These are phyloP conservation scores for Neofusicoccum laricinum DNA, from an alignment of 2,329 filamentous ascomycete genomes.

Conservation along the genomic window DNA sequence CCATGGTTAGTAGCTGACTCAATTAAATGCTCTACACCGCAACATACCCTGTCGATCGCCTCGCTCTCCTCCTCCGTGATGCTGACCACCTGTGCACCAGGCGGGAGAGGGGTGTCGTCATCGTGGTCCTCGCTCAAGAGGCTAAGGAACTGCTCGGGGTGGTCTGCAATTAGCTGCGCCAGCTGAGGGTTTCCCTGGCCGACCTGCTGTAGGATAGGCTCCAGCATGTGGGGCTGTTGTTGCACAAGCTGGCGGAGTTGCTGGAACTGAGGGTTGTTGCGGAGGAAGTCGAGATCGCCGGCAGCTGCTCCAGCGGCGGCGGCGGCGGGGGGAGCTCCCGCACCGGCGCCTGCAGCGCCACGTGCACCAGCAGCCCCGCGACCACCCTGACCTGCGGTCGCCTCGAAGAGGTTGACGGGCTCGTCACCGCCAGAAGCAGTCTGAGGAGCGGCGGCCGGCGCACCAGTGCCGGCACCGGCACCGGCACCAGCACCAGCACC, in stretches of 20 bases:
- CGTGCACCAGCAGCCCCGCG: conserved; percentile 47
- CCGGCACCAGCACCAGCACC: conserved; percentile 40
- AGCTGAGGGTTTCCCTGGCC: conserved; percentile 92
- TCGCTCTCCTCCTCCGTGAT: conserved; percentile 96
- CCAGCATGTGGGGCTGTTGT: conserved; percentile 96
- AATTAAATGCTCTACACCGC: no score
- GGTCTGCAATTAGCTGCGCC: conserved; percentile 84
- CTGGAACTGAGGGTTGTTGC: conserved; percentile 96
- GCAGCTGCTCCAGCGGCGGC: conserved; percentile 53
- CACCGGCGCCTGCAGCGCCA: conserved; percentile 51
- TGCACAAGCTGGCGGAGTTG: conserved; percentile 96
- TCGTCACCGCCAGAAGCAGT: conserved; percentile 48
- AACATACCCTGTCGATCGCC: conserved; percentile 85
- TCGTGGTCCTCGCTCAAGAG: conserved; percentile 85
- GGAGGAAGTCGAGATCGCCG: conserved; percentile 86
- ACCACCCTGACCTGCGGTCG: conserved; percentile 64
- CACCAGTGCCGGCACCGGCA: conserved; percentile 38
- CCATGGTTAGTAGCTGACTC: conserved; percentile 16
- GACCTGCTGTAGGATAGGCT: conserved; percentile 95
- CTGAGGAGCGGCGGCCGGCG: conserved; percentile 34
- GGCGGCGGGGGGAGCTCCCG: conserved; percentile 36
- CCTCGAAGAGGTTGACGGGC: conserved; percentile 85
- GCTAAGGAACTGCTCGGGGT: conserved; percentile 90
- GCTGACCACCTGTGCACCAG: conserved; percentile 82
- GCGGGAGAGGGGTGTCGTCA: conserved; percentile 78